Evolutionary conservation across 2,329 filamentous ascomycete genomes (phyloP).

Genomic region (Basipetospora chlamydospora): DNA sequence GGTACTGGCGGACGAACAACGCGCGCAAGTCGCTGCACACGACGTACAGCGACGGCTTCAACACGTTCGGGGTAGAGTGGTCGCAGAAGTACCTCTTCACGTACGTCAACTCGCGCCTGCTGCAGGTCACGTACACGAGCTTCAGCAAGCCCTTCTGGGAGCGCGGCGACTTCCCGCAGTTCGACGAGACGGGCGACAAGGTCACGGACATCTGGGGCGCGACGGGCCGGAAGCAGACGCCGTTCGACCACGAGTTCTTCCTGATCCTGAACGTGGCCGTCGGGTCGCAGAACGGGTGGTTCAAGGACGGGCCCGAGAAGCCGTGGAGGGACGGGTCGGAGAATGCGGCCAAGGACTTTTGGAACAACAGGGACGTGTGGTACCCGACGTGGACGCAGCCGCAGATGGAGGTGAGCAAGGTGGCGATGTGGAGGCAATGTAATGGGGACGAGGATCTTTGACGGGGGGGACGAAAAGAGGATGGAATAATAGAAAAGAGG

Average conservation of each 20-base stretch:
- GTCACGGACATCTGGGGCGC: constrained; percentile 49
- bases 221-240: constrained; percentile 46
- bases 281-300: constrained; percentile 72
- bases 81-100: constrained; percentile 79
- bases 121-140: constrained; percentile 68
- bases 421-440: constrained; percentile 58
- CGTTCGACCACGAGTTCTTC: constrained; percentile 65
- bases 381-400: constrained; percentile 56
- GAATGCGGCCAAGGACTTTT: constrained; percentile 63
- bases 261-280: constrained; percentile 64
- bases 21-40: constrained; percentile 63
- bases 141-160: constrained; percentile 55
- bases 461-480: too few relatives aligned
- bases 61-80: constrained; percentile 76
- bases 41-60: constrained; percentile 53
- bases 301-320: constrained; percentile 57
- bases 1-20: constrained; percentile 71
- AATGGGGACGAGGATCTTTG: constrained; percentile 44
- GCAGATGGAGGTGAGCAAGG: constrained; percentile 53
- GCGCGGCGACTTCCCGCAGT: constrained; percentile 51
- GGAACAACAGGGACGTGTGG: constrained; percentile 52
- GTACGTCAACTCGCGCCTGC: constrained; percentile 65
- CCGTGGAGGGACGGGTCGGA: constrained; percentile 61
- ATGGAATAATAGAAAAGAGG: too few relatives aligned
- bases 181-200: constrained; percentile 49